Conservation (phyloP, 495 filamentous ascomycete species). For the Xylaria cubensis region DNA sequence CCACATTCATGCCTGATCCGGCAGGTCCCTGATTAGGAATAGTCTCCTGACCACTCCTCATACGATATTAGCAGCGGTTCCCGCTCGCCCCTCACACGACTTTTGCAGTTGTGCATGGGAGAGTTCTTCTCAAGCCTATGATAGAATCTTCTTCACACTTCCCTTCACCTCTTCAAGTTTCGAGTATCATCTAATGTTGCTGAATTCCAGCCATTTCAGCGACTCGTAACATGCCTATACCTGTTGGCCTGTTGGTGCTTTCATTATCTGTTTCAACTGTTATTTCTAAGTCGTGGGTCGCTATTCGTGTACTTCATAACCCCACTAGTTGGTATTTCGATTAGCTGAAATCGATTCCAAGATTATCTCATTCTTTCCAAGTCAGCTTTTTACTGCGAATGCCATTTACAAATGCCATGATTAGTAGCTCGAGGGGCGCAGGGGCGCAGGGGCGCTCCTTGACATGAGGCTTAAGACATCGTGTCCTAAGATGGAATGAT, state of each 20-base stretch:
- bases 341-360: neutral
- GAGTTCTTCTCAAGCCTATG: neutral
- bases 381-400: neutral
- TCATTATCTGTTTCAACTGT: neutral
- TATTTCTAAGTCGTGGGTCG: neutral
- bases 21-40: conserved; percentile 21
- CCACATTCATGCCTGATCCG: conserved; percentile 13
- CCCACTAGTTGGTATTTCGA: neutral
- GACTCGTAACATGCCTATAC: conserved; percentile 6
- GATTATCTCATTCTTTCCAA: neutral
- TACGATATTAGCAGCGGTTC: conserved; percentile 25
- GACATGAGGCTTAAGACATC: neutral
- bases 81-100: conserved; percentile 7
- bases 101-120: neutral
- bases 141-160: neutral
- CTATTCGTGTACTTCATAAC: neutral
- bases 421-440: neutral
- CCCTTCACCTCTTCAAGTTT: neutral
- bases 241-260: neutral
- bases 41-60: conserved; percentile 6
- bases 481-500: neutral
- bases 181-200: neutral
- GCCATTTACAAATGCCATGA: neutral
- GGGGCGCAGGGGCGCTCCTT: neutral
- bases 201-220: neutral